A percentile compares a stretch with the other conserved stretches of the same genome.
phyloP scores from a whole-genome alignment of 257 asterid genomes.

The Solanum habrochaites region DNA sequence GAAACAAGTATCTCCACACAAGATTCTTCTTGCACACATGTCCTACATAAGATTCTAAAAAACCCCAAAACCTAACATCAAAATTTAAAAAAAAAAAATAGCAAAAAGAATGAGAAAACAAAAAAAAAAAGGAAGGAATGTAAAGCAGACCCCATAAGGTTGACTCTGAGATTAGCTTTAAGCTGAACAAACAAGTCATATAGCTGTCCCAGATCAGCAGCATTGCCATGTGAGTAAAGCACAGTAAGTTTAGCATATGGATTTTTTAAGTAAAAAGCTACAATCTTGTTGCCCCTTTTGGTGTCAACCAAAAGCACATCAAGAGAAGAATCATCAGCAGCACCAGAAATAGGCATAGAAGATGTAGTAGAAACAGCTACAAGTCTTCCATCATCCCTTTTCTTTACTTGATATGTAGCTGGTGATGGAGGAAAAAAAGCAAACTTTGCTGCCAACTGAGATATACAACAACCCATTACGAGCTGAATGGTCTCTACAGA shows the following conservation, averaged over 20 bases:
- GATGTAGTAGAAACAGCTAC: slow-evolving; percentile 66
- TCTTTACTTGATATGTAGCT: slow-evolving; percentile 80
- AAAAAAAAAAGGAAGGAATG: neutral
- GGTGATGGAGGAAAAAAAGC: slow-evolving; percentile 97
- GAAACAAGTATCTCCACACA: neutral
- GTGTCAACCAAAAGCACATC: slow-evolving; percentile 63
- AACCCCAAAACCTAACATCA: neutral
- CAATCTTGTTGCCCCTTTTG: slow-evolving; percentile 82
- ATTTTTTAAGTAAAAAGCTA: slow-evolving; percentile 74
- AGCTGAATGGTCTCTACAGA: slow-evolving; percentile 14
- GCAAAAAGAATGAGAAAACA: neutral
- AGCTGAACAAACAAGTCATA: slow-evolving; percentile 94
- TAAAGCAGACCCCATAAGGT: slow-evolving; percentile 69
- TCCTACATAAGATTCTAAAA: neutral
- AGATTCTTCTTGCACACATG: neutral
- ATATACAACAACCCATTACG: slow-evolving; percentile 73
- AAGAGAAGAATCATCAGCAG: slow-evolving; percentile 56
- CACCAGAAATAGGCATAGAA: slow-evolving; percentile 43
- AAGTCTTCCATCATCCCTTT: slow-evolving; percentile 63
- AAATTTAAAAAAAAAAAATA: neutral
- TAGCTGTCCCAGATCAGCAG: slow-evolving; percentile 98
- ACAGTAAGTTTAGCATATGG: slow-evolving; percentile 86
- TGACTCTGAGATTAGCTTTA: slow-evolving; percentile 90
- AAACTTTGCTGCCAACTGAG: slow-evolving; percentile 90
- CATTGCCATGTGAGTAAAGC: slow-evolving; percentile 92